Evolutionary conservation across 1,139 yeast genomes (phyloP), one percentile per base, ranked within the genome.

Genomic region (Magnusiomyces magnusii): DNA sequence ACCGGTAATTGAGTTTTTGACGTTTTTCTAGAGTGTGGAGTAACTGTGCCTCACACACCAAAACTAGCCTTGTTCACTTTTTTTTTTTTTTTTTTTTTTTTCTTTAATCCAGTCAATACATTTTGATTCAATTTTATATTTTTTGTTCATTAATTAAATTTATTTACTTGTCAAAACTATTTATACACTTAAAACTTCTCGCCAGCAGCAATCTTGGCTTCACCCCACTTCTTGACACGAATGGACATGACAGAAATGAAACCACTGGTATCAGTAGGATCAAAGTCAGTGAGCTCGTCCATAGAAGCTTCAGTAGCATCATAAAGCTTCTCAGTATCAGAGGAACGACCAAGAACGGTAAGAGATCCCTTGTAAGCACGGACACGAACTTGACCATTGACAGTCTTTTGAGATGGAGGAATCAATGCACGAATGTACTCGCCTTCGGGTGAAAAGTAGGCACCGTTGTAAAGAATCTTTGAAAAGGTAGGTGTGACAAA

Each of bases 251-350:
- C 96, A 68, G 97, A 91, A 76, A 93, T 93, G 83, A 93, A 93
- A 60, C 99, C 99, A 64, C 95, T 80, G 64, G 99, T 90, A 75
- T 93, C 98, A 74, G 88, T 92, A 63, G 99, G 99, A 69, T 90
- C 86, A 81, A 93, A 93, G 61, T 97, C 99, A 61, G 98, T 92
- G 71, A 93, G 85, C 78, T 93, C 98, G 76, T 93, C 99, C 99
- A 93, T 93, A 23, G 98, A 92, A 27, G 98, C 91, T 76, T 92
- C 97, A 62, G 97, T 90, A 66, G 96, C 97, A 75, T 93, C 98
- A 75, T 93, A 93, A 69, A 93, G 83, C 79, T 91, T 92, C 78
- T 92, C 98, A 63, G 98, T 90, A 64, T 86, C 86, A 31, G 97
- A 90, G 64, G 86, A 91, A 82, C 99, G 90, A 73, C 99, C 99